Percentiles rank a stretch among this genome's conserved stretches.
phyloP scores from a whole-genome alignment of 1,284 basidiomycete genomes.

The Inonotus obliquus region DNA sequence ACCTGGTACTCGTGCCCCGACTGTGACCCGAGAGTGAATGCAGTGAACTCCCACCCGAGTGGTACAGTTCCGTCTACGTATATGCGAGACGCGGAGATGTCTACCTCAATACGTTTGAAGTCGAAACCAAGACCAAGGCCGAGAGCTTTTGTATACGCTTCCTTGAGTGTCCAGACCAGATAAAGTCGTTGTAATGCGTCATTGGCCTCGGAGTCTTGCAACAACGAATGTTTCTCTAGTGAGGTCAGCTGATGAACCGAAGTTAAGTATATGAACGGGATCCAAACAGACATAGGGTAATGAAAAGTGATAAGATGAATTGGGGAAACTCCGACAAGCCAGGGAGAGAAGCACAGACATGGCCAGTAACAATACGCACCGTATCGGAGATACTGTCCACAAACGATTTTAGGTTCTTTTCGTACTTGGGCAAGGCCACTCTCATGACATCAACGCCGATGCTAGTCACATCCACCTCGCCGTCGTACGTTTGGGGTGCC shows the following conservation, averaged over 20 bases:
- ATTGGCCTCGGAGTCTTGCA: conserved; percentile 23
- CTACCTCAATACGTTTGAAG: conserved; percentile 67
- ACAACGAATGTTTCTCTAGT: conserved; percentile 7
- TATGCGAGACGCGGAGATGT: conserved; percentile 38
- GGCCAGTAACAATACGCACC: conserved; percentile 34
- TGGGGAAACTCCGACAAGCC: background rate
- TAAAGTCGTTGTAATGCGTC: conserved; percentile 57
- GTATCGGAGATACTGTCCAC: conserved; percentile 61
- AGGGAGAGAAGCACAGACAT: background rate
- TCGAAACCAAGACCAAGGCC: conserved; percentile 79
- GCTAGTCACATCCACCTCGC: conserved; percentile 10
- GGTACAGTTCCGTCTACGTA: conserved; percentile 54
- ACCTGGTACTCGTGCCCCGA: conserved; percentile 50
- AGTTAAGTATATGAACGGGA: background rate
- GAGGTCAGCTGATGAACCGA: conserved; percentile 15
- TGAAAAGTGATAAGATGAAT: background rate
- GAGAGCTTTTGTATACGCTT: conserved; percentile 82
- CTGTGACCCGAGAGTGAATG: conserved; percentile 43
- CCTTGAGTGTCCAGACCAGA: conserved; percentile 83
- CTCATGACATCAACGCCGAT: conserved; percentile 81
- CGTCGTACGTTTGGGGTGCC: background rate
- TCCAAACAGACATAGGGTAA: background rate
- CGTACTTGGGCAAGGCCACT: conserved; percentile 52
- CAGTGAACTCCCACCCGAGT: conserved; percentile 61
- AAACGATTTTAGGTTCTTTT: conserved; percentile 49